Conservation (phyloP, 257 asterid genomes). For the Solanum pimpinellifolium region DNA sequence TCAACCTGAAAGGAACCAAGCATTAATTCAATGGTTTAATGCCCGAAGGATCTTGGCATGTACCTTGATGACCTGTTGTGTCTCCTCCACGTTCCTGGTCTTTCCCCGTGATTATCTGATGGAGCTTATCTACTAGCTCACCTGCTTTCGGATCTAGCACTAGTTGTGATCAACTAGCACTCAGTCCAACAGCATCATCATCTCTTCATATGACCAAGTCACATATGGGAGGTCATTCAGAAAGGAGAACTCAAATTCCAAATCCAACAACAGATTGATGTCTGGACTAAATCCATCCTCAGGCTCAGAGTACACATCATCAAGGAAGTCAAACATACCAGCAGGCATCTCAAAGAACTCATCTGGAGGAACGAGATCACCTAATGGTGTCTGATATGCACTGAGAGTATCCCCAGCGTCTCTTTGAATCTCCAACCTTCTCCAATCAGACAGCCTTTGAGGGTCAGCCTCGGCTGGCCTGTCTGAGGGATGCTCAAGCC, state of each 20-base stretch:
- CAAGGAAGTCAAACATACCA: constrained; percentile 23
- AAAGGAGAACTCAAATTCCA: constrained; percentile 19
- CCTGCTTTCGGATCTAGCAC: background rate
- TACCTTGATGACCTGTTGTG: background rate
- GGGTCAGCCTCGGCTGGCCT: constrained; percentile 50
- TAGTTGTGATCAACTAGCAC: background rate
- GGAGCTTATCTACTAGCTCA: background rate
- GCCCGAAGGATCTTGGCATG: background rate
- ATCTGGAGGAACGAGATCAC: constrained; percentile 8
- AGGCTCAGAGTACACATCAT: constrained; percentile 21
- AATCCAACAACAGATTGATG: background rate
- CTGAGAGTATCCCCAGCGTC: constrained; percentile 46
- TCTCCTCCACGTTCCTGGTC: background rate
- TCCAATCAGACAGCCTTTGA: constrained; percentile 46
- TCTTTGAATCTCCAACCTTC: constrained; percentile 32
- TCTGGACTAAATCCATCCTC: constrained; percentile 20
- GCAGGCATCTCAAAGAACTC: constrained; percentile 6
- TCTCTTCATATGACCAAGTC: background rate
- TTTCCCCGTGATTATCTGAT: background rate
- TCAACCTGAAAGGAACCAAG: background rate
- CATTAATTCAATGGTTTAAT: background rate
- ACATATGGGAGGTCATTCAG: constrained; percentile 6
- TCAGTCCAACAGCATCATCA: background rate
- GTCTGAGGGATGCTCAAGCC: constrained; percentile 42
- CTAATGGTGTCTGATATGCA: constrained; percentile 26